Evolutionary conservation across 2,329 filamentous ascomycete species (phyloP), one percentile per base, ranked within the genome.

Genomic region (Celoporthe dispersa): DNA sequence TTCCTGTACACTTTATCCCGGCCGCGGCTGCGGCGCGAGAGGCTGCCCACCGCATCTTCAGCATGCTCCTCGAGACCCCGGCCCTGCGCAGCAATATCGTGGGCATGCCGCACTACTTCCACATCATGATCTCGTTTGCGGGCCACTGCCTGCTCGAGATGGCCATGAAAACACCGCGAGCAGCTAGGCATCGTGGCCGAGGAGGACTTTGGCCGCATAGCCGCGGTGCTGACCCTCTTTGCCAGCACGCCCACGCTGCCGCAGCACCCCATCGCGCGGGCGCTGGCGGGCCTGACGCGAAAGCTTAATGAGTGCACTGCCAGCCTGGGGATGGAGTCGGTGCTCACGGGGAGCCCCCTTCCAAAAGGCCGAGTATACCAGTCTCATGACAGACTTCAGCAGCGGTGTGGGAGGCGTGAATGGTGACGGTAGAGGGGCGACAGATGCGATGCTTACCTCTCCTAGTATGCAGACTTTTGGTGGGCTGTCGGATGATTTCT

Each of bases 51-150:
- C 14, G 4, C 37, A 63, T 63, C 60, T 44, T 63, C n/a, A 39
- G 35, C 35, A 39, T 63, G 19, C 19, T 63, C 19, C 8, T 63
- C 60, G 60, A 63, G 11, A 44, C 39, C 22, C 1, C 60, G 2
- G 60, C 37, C 3, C 37, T 63, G 2, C 60, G 60, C 60, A 28
- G 37, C 60, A 63, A 63, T n/a, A 44, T 63, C 22, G 37, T 25
- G 8, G 60, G 60, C 22, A 63, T 63, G 60, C 60, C 60, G 37
- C 60, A 63, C 37, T 63, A 63, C 8, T 63, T 63, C n/a, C 60
- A 63, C 60, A 39, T 63, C 60, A 63, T 63, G 60, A 39, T 63
- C 35, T 39, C 60, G 11, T 63, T 63, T 41, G 60, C 60, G 8
- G 35, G 60, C n/a, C 60, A 63, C 60, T 63, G 33, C 37, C n/a